Evolutionary conservation across 139 green algal genomes (phyloP).

Genomic region (Pedinophyceae sp.): DNA sequence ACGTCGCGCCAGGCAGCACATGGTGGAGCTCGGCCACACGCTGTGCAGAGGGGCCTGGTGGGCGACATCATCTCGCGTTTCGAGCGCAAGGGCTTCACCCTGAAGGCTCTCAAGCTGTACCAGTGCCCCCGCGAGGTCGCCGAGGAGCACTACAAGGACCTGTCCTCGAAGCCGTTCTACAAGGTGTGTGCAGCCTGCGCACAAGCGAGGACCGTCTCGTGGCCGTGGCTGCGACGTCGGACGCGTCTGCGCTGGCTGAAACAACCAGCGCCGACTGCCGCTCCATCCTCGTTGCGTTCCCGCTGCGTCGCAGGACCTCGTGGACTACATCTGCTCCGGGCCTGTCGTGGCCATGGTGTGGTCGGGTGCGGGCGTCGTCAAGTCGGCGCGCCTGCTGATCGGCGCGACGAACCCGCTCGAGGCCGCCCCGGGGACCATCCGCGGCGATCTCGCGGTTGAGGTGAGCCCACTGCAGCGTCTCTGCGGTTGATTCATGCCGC

Average conservation of each 20-base stretch:
- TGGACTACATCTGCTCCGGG: conserved; percentile 70
- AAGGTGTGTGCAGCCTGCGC: background rate
- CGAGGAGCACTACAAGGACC: conserved; percentile 81
- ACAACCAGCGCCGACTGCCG: too few species aligned
- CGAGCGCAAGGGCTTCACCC: conserved; percentile 45
- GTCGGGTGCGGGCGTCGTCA: conserved; percentile 55
- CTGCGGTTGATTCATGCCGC: background rate
- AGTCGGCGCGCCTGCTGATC: conserved; percentile 64
- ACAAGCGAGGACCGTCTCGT: too few species aligned
- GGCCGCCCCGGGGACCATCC: conserved; percentile 71
- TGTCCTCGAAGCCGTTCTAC: conserved; percentile 81
- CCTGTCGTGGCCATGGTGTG: conserved; percentile 81
- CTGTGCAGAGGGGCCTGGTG: conserved; percentile 57
- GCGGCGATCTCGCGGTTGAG: conserved; percentile 40
- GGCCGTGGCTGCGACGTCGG: too few species aligned
- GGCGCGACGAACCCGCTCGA: conserved; percentile 73
- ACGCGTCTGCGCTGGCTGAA: too few species aligned
- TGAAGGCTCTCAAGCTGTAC: conserved; percentile 16
- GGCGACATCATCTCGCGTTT: conserved; percentile 77
- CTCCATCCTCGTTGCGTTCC: too few species aligned
- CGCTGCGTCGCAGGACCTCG: conserved; percentile 25
- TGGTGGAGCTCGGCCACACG: too few species aligned
- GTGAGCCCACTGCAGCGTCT: conserved; percentile 11
- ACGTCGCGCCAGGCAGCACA: too few species aligned
- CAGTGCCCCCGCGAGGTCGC: conserved; percentile 54